Evolutionary conservation across 129 eudicot species (phyloP).

Genomic region (Cynara cardunculus): DNA sequence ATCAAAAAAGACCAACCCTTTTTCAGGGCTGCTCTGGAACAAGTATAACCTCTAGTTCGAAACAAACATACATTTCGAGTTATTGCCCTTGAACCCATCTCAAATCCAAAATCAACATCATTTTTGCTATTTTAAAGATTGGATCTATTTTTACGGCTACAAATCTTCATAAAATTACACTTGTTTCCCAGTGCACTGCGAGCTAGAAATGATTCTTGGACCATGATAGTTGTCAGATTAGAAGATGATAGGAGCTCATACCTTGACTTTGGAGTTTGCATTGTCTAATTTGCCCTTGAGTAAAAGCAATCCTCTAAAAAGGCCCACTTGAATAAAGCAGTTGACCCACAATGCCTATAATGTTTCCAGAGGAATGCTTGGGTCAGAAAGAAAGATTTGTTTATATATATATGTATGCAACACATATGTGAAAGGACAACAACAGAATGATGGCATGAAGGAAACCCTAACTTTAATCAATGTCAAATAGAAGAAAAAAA

Average conservation of each 20-base stretch:
- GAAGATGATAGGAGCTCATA: slow-evolving; percentile 22
- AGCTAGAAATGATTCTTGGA: neutral
- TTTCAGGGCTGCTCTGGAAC: no score
- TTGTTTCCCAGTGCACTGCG: neutral
- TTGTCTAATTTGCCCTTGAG: slow-evolving; percentile 36
- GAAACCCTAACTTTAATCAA: slow-evolving; percentile 33
- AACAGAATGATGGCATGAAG: slow-evolving; percentile 19
- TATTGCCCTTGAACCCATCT: no score
- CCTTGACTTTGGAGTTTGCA: slow-evolving; percentile 88
- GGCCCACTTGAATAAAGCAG: slow-evolving; percentile 57
- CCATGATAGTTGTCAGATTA: neutral
- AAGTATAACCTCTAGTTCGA: no score
- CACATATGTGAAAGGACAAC: slow-evolving; percentile 20
- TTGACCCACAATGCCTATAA: slow-evolving; percentile 45
- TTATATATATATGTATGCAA: slow-evolving; percentile 19
- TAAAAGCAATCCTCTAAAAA: slow-evolving; percentile 24
- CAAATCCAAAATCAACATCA: neutral
- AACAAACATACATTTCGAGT: no score
- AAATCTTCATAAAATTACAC: neutral
- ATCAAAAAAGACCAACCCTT: neutral
- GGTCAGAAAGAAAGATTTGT: slow-evolving; percentile 34
- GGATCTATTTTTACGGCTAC: neutral
- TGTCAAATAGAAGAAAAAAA: slow-evolving; percentile 23
- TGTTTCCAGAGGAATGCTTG: slow-evolving; percentile 32
- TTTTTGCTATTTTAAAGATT: slow-evolving; percentile 1